Evolutionary conservation across 352 stramenopile genomes (phyloP), one percentile per base, ranked within the genome.

Genomic region (Phytopythium vexans): DNA sequence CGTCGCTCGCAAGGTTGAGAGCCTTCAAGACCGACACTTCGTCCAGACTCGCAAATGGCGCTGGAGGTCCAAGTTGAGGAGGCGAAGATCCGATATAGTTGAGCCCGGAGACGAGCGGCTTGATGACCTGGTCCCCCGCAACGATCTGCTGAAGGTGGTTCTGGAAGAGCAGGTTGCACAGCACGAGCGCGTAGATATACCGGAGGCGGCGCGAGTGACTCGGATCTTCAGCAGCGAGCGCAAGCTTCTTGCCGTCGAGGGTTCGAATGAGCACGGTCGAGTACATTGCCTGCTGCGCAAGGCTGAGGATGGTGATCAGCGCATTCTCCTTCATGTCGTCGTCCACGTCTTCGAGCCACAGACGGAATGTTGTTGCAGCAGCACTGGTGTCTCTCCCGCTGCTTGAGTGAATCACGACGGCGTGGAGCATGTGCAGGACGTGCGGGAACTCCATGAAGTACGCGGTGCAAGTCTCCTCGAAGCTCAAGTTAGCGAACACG

Each of bases 151-250:
- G 83, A 7, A 91, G 52, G 4, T 74, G 72, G 32, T 44, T 80
- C 40, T 91, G 75, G 40, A 93, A 89, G 8, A 90, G 53, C 31
- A 89, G 43, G 37, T 91, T 90, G 51, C 70, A 85, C 1, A 93
- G 36, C 31, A 89, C 68, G 1, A 83, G 62, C 6, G 66, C 54
- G 49, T 91, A 88, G 1, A 86, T 64, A 41, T 88, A 90, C 21
- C 77, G 72, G 16, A 90, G 65, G 6, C 64, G 57, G 34, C 52
- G 52, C 0, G 77, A 86, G 53, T 75, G 60, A 1, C 56, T 37
- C 2, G 60, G 27, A 8, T 77, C 64, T 15, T 77, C 68, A 1
- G 80, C 74, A 32, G 72, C 71, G 1, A 52, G 45, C 5, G 79
- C 70, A 11, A 89, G 50, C 3, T 66, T 60, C 37, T 81, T 88